phyloP scores from a whole-genome alignment of 2,329 filamentous ascomycete genomes.

The Aspergillus persii region DNA sequence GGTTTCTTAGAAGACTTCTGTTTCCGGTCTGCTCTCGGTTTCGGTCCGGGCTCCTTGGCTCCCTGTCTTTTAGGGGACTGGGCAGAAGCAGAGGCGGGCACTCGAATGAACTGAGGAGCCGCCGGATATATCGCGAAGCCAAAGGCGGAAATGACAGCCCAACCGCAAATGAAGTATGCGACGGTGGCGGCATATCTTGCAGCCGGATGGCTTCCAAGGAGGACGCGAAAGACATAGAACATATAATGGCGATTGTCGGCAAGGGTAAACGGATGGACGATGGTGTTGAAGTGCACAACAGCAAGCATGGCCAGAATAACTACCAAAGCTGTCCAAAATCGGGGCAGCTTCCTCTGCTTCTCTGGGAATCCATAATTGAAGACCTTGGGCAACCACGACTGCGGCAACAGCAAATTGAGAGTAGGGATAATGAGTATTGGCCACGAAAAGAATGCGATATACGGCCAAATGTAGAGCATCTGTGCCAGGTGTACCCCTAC shows the following conservation, averaged over 20 bases:
- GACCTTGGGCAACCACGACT: slow-evolving; percentile 30
- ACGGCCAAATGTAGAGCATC: slow-evolving; percentile 93
- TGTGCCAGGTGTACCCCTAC: slow-evolving; percentile 86
- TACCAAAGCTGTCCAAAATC: slow-evolving; percentile 33
- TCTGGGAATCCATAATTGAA: slow-evolving; percentile 34
- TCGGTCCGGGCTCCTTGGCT: slow-evolving; percentile 22
- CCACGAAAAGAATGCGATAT: slow-evolving; percentile 84
- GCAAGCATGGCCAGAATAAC: slow-evolving; percentile 45
- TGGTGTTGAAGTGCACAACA: slow-evolving; percentile 77
- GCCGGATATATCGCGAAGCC: slow-evolving; percentile 39
- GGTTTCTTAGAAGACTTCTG: slow-evolving; percentile 18
- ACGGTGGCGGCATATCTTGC: slow-evolving; percentile 67
- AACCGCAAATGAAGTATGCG: slow-evolving; percentile 69
- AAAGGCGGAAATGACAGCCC: slow-evolving; percentile 65
- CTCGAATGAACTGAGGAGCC: slow-evolving; percentile 20
- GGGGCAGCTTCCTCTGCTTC: slow-evolving; percentile 38
- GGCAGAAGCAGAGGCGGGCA: slow-evolving; percentile 15
- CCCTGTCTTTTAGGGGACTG: slow-evolving; percentile 14
- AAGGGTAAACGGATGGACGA: slow-evolving; percentile 91
- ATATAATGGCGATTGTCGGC: slow-evolving; percentile 97
- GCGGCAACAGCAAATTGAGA: slow-evolving; percentile 37
- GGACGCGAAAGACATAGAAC: slow-evolving; percentile 90
- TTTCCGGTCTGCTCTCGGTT: slow-evolving; percentile 24
- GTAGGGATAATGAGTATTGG: slow-evolving; percentile 67
- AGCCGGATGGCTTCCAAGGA: slow-evolving; percentile 63